Conservation (phyloP, 768 basidiomycete genomes). For the Polyporus arcularius region DNA sequence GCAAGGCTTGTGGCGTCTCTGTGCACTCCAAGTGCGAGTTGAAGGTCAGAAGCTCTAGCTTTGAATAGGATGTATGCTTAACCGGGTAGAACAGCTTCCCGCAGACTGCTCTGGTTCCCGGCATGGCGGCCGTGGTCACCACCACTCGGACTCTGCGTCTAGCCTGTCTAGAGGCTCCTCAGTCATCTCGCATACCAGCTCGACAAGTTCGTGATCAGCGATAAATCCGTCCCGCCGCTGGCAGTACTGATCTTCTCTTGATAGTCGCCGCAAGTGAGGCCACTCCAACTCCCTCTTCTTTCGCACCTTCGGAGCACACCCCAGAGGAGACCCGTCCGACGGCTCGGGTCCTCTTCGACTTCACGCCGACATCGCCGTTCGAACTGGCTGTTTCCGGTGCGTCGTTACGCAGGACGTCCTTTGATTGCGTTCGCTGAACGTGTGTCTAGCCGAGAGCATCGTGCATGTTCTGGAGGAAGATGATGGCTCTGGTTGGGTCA, state of each 20-base stretch:
- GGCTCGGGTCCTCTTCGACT: constrained; percentile 75
- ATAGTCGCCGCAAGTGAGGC: constrained; percentile 1
- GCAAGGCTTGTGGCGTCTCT: constrained; percentile 72
- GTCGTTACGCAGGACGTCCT: constrained; percentile 10
- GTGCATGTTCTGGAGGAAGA: constrained; percentile 77
- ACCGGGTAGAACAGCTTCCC: constrained; percentile 53
- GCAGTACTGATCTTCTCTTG: background rate
- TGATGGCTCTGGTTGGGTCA: constrained; percentile 87
- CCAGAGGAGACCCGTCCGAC: constrained; percentile 49
- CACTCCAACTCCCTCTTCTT: constrained; percentile 57
- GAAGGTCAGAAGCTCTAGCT: constrained; percentile 50
- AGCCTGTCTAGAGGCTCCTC: constrained; percentile 33
- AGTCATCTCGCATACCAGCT: constrained; percentile 35
- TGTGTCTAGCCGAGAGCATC: constrained; percentile 53
- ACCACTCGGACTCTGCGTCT: constrained; percentile 14
- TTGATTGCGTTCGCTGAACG: background rate
- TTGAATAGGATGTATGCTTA: background rate
- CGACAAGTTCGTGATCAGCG: constrained; percentile 20
- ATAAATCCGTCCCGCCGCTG: background rate
- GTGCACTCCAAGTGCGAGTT: constrained; percentile 87
- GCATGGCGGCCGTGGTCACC: constrained; percentile 24
- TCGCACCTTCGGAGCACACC: constrained; percentile 41
- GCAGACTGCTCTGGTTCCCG: constrained; percentile 58
- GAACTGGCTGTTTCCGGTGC: constrained; percentile 70
- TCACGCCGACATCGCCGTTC: constrained; percentile 71